Evolutionary conservation across 768 basidiomycete genomes (phyloP).

Genomic region (Kockovaella imperatae): DNA sequence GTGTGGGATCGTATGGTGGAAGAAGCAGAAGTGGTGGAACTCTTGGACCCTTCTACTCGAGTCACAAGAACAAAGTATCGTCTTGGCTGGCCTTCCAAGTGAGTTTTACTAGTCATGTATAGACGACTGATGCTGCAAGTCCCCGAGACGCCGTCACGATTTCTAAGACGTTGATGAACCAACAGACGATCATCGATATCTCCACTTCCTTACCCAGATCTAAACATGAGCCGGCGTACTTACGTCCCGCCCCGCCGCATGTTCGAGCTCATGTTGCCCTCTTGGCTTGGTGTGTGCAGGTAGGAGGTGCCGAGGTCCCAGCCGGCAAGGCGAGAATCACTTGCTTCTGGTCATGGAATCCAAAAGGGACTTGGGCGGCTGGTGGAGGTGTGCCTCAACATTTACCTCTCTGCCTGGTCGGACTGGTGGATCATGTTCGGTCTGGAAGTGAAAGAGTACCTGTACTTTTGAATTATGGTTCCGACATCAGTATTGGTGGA

Average conservation of each 20-base stretch:
- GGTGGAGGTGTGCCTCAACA: slow-evolving; percentile 66
- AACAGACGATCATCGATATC: slow-evolving; percentile 76
- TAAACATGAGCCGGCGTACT: slow-evolving; percentile 78
- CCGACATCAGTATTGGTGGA: slow-evolving; percentile 70
- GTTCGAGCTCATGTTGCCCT: slow-evolving; percentile 81
- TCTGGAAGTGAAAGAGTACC: slow-evolving; percentile 69
- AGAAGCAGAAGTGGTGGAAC: slow-evolving; percentile 68
- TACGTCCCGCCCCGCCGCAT: slow-evolving; percentile 83
- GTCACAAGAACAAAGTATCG: slow-evolving; percentile 85
- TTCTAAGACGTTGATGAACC: slow-evolving; percentile 71
- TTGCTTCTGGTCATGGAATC: slow-evolving; percentile 92
- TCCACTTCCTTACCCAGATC: slow-evolving; percentile 91
- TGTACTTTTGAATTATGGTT: slow-evolving; percentile 66
- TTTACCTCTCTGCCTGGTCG: slow-evolving; percentile 73
- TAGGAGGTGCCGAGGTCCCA: too few relatives aligned
- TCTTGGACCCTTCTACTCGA: slow-evolving; percentile 75
- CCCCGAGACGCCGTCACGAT: slow-evolving; percentile 93
- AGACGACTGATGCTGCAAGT: slow-evolving; percentile 46
- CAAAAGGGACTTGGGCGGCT: slow-evolving; percentile 77
- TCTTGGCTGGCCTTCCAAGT: slow-evolving; percentile 96
- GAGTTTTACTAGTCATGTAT: slow-evolving; percentile 42
- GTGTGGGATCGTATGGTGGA: slow-evolving; percentile 85
- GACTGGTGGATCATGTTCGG: slow-evolving; percentile 70
- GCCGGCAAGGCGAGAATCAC: slow-evolving; percentile 56
- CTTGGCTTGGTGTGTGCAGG: slow-evolving; percentile 92